Conservation (phyloP, 148 eudicot species). For the Cornus kousa region DNA sequence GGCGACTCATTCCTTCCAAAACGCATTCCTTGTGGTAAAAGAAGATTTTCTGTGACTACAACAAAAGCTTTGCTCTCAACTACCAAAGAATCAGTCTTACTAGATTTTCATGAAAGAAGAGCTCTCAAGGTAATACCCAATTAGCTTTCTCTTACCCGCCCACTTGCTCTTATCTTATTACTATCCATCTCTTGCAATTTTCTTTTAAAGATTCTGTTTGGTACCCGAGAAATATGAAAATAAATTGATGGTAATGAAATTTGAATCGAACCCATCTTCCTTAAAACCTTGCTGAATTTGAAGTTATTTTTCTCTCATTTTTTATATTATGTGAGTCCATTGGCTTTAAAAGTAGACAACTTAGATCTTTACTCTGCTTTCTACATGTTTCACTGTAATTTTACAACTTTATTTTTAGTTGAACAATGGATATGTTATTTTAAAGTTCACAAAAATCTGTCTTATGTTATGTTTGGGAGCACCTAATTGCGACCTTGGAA, state of each 20-base stretch:
- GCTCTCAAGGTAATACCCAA: slow-evolving; percentile 62
- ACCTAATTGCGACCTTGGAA: too few relatives aligned
- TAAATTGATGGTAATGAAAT: too few relatives aligned
- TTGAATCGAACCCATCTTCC: neutral
- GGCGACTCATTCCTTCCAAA: slow-evolving; percentile 18
- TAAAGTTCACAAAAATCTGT: neutral
- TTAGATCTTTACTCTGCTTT: too few relatives aligned
- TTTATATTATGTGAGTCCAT: too few relatives aligned
- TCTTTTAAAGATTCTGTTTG: neutral
- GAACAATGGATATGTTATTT: neutral
- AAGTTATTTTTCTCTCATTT: too few relatives aligned
- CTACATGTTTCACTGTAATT: too few relatives aligned
- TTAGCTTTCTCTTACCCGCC: neutral
- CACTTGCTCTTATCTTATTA: neutral
- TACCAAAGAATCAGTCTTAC: slow-evolving; percentile 61
- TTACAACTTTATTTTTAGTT: too few relatives aligned
- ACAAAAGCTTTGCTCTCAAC: slow-evolving; percentile 55
- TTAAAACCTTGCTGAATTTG: too few relatives aligned
- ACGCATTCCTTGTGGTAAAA: slow-evolving; percentile 21
- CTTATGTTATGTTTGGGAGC: neutral
- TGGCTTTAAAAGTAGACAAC: too few relatives aligned
- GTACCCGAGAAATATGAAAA: neutral
- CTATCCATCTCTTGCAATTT: neutral
- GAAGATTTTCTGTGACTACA: slow-evolving; percentile 27
- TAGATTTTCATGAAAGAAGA: slow-evolving; percentile 50